Evolutionary conservation across 495 filamentous ascomycete species (phyloP).

Genomic region (Echria macrotheca): DNA sequence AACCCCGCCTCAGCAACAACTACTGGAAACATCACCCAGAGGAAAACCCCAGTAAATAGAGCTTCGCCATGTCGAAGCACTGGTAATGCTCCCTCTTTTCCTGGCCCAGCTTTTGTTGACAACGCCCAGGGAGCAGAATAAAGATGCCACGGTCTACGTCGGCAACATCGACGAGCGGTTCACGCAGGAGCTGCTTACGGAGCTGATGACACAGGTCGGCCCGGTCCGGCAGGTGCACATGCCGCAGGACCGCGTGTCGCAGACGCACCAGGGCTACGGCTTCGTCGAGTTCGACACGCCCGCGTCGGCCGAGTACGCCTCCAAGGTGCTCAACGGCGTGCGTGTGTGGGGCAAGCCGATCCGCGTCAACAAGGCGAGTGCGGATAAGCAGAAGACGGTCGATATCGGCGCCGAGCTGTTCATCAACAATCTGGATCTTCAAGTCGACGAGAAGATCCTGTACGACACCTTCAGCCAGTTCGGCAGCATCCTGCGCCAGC

Average conservation of each 20-base stretch:
- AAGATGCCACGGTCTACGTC: conserved; percentile 96
- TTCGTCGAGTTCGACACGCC: conserved; percentile 98
- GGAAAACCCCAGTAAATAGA: too few relatives aligned
- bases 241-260: conserved; percentile 94
- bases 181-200: conserved; percentile 85
- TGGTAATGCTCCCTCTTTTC: conserved; percentile 51
- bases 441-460: conserved; percentile 94
- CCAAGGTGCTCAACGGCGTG: conserved; percentile 93
- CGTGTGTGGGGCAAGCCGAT: conserved; percentile 91
- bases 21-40: too few relatives aligned
- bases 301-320: conserved; percentile 94
- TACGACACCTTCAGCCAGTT: conserved; percentile 97
- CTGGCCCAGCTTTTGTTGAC: neutral
- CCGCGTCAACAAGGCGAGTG: conserved; percentile 83
- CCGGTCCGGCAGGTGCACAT: conserved; percentile 96
- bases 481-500: conserved; percentile 72
- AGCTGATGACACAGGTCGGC: conserved; percentile 95
- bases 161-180: conserved; percentile 97
- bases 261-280: conserved; percentile 94
- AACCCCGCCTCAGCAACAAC: too few relatives aligned
- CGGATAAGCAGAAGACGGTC: conserved; percentile 93
- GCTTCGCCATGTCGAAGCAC: conserved; percentile 48
- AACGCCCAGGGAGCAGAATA: conserved; percentile 84
- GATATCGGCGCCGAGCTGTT: conserved; percentile 97
- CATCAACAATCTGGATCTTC: conserved; percentile 89